phyloP scores from a whole-genome alignment of 2,329 filamentous ascomycete species.

The Diplodia intermedia region DNA sequence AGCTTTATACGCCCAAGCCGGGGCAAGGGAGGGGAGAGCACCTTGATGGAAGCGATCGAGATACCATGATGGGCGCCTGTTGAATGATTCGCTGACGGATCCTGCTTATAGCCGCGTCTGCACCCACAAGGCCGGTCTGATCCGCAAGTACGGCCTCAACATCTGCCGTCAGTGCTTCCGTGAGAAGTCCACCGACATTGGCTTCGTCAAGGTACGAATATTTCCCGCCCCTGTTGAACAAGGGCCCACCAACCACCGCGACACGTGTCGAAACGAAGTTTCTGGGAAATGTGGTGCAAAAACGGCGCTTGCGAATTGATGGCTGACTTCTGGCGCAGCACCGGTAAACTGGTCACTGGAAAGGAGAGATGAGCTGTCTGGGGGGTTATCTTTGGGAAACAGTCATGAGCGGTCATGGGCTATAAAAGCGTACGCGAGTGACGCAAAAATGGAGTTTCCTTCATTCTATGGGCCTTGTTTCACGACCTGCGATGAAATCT shows the following conservation, averaged over 20 bases:
- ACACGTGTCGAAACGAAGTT: neutral
- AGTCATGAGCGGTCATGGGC: constrained; percentile 32
- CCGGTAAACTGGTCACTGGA: constrained; percentile 30
- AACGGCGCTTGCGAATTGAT: neutral
- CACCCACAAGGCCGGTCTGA: constrained; percentile 98
- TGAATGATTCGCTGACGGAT: constrained; percentile 42
- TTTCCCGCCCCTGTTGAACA: neutral
- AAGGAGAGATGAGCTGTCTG: constrained; percentile 25
- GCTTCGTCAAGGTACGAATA: constrained; percentile 68
- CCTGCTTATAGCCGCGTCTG: constrained; percentile 70
- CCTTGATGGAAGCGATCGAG: constrained; percentile 29
- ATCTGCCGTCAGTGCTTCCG: constrained; percentile 76
- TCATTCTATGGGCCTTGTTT: constrained; percentile 27
- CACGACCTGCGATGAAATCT: constrained; percentile 26
- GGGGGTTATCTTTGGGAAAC: constrained; percentile 31
- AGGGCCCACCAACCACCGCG: neutral
- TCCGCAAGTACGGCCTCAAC: constrained; percentile 99
- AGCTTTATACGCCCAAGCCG: constrained; percentile 16
- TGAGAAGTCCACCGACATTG: constrained; percentile 72
- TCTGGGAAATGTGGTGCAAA: neutral
- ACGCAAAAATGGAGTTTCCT: constrained; percentile 27
- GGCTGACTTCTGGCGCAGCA: constrained; percentile 29
- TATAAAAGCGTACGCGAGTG: constrained; percentile 31
- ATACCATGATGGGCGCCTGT: constrained; percentile 13
- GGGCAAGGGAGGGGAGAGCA: constrained; percentile 33